Percentiles rank a stretch among this genome's conserved stretches.
Evolutionary conservation across 345 rosid species (phyloP).

Genomic region (Lenwebbia sp.): DNA sequence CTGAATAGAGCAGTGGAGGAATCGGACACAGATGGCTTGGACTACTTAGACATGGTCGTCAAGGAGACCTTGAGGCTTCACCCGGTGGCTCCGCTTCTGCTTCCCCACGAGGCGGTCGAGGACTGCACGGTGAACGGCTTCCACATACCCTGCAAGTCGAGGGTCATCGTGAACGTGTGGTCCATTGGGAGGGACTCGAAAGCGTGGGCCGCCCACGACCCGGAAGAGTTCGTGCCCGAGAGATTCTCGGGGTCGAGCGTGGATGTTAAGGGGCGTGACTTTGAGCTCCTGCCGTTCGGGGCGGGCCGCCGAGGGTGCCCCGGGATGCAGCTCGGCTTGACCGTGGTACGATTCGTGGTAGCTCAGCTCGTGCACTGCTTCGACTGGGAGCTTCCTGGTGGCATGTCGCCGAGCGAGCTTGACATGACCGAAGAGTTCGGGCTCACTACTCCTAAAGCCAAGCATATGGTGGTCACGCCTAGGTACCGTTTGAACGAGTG

Average conservation of each 20-base stretch:
- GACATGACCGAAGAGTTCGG: constrained; percentile 32
- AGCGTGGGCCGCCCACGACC: constrained; percentile 10
- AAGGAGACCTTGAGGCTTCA: no score
- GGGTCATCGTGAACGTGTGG: constrained; percentile 14
- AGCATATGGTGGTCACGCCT: constrained; percentile 22
- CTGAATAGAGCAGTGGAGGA: no score
- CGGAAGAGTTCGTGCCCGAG: constrained; percentile 29
- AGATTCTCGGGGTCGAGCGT: constrained; percentile 15
- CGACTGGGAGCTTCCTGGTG: constrained; percentile 33
- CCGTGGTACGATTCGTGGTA: constrained; percentile 7
- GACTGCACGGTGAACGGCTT: no score
- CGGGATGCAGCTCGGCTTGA: constrained; percentile 22
- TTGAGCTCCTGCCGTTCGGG: constrained; percentile 35
- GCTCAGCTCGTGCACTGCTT: constrained; percentile 42
- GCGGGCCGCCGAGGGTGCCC: constrained; percentile 32
- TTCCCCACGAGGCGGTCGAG: no score
- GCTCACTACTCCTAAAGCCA: constrained; percentile 18
- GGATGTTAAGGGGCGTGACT: constrained; percentile 23
- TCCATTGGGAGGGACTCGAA: constrained; percentile 31
- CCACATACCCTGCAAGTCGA: no score
- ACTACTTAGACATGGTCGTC: no score
- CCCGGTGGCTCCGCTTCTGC: no score
- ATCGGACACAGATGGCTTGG: no score
- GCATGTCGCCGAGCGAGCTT: constrained; percentile 6
- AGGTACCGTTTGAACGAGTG: constrained; percentile 3